These are phyloP conservation scores for Hyaloperonospora arabidopsidis DNA, from an alignment of 352 stramenopile genomes.

Conservation along the genomic window DNA sequence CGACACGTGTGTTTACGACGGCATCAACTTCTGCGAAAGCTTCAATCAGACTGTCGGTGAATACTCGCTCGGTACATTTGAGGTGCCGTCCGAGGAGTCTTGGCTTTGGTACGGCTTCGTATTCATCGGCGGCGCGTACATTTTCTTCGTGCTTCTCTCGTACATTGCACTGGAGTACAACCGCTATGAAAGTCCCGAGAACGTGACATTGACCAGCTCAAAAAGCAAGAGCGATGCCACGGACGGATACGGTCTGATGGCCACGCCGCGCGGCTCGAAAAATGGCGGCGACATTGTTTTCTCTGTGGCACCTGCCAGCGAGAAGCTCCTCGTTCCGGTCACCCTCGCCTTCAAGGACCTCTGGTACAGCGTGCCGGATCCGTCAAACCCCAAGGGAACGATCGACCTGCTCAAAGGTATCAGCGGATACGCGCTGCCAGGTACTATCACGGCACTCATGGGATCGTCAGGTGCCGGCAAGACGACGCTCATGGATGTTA, in stretches of 20 bases:
- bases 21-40: conserved; percentile 21
- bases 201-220: not conserved
- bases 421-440: conserved; percentile 1
- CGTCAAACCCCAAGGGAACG: not conserved
- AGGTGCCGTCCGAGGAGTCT: conserved; percentile 13
- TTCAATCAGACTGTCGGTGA: conserved; percentile 18
- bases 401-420: conserved; percentile 2
- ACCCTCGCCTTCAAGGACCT: conserved; percentile 16
- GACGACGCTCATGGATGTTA: conserved; percentile 21
- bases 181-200: conserved; percentile 16
- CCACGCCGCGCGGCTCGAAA: conserved; percentile 2
- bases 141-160: conserved; percentile 15
- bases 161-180: conserved; percentile 13
- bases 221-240: not conserved
- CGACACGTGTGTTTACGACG: conserved; percentile 21
- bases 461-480: conserved; percentile 11
- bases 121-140: conserved; percentile 3
- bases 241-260: conserved; percentile 4
- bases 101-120: conserved; percentile 21
- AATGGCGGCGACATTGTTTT: not conserved
- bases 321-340: conserved; percentile 8
- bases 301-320: not conserved
- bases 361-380: conserved; percentile 15
- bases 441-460: conserved; percentile 3
- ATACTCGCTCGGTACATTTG: conserved; percentile 16